Evolutionary conservation across 2,329 filamentous ascomycete species (phyloP).

Genomic region (Davidsoniella virescens): DNA sequence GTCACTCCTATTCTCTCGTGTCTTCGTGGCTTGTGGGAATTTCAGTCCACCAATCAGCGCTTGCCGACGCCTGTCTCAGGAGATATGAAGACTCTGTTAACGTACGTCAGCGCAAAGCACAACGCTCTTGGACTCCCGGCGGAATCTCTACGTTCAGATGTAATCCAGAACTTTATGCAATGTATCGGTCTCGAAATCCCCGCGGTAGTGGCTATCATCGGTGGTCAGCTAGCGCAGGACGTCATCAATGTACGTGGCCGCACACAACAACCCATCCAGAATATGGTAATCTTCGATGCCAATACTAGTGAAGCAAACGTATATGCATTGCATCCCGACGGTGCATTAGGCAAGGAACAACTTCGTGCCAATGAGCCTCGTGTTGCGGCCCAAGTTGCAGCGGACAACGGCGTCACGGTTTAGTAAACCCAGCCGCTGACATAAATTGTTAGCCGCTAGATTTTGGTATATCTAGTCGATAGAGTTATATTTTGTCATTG

Average conservation of each 20-base stretch:
- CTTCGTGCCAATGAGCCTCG: neutral
- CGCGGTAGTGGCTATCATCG: slow-evolving; percentile 75
- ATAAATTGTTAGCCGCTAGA: no score
- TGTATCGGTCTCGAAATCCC: slow-evolving; percentile 73
- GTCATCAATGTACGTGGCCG: slow-evolving; percentile 90
- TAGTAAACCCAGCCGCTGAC: neutral
- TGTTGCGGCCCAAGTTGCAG: slow-evolving; percentile 2
- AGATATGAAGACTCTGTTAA: slow-evolving; percentile 52
- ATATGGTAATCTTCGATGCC: slow-evolving; percentile 83
- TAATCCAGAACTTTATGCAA: slow-evolving; percentile 71
- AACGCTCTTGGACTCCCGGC: slow-evolving; percentile 53
- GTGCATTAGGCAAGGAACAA: slow-evolving; percentile 17
- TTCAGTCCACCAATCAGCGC: slow-evolving; percentile 39
- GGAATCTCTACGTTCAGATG: slow-evolving; percentile 51
- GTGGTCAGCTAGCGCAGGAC: slow-evolving; percentile 83
- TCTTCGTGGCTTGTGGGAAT: slow-evolving; percentile 80
- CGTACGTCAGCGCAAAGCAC: slow-evolving; percentile 62
- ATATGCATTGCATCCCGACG: slow-evolving; percentile 65
- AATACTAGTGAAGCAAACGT: slow-evolving; percentile 61
- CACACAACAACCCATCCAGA: slow-evolving; percentile 89
- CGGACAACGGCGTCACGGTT: slow-evolving; percentile 4
- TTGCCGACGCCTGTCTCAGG: slow-evolving; percentile 21
- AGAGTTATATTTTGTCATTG: no score
- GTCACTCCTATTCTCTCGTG: slow-evolving; percentile 79
- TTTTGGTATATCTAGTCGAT: no score